Conservation (phyloP, 1,284 basidiomycete genomes). For the Vanrija sp. region DNA sequence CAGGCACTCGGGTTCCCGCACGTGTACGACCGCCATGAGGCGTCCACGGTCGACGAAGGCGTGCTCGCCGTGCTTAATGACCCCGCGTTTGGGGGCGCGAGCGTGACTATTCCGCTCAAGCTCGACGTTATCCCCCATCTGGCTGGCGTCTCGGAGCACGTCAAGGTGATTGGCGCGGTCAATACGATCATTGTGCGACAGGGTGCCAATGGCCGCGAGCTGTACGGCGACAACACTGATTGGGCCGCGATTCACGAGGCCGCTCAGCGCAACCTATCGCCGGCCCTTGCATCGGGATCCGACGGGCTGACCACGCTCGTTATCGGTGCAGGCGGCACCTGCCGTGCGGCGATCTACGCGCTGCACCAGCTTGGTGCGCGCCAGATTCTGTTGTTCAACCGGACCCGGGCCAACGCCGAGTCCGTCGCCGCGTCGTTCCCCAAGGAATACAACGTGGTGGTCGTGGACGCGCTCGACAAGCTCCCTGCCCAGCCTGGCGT, state of each 20-base stretch:
- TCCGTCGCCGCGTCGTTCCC: constrained; percentile 67
- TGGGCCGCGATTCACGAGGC: constrained; percentile 77
- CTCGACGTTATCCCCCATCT: constrained; percentile 77
- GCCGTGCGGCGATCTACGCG: constrained; percentile 87
- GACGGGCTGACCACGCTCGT: constrained; percentile 61
- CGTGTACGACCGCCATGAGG: constrained; percentile 73
- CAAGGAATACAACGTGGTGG: constrained; percentile 53
- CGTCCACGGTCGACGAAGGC: constrained; percentile 61
- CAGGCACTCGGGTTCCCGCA: constrained; percentile 76
- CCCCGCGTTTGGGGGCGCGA: constrained; percentile 85
- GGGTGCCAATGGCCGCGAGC: constrained; percentile 53
- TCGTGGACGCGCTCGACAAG: constrained; percentile 59
- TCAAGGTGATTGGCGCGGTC: constrained; percentile 79
- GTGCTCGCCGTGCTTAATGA: constrained; percentile 63
- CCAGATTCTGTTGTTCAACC: constrained; percentile 78
- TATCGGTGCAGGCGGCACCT: constrained; percentile 88
- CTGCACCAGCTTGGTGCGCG: constrained; percentile 65
- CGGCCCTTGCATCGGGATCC: constrained; percentile 26
- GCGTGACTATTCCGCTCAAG: constrained; percentile 93
- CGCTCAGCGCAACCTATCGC: constrained; percentile 42
- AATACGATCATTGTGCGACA: constrained; percentile 74
- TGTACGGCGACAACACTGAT: constrained; percentile 89
- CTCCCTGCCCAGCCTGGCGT: constrained; percentile 64
- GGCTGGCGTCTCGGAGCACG: constrained; percentile 71
- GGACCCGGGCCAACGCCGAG: constrained; percentile 69